Evolutionary conservation across 2,329 filamentous ascomycete species (phyloP).

Genomic region (Neopestalotiopsis sp.): DNA sequence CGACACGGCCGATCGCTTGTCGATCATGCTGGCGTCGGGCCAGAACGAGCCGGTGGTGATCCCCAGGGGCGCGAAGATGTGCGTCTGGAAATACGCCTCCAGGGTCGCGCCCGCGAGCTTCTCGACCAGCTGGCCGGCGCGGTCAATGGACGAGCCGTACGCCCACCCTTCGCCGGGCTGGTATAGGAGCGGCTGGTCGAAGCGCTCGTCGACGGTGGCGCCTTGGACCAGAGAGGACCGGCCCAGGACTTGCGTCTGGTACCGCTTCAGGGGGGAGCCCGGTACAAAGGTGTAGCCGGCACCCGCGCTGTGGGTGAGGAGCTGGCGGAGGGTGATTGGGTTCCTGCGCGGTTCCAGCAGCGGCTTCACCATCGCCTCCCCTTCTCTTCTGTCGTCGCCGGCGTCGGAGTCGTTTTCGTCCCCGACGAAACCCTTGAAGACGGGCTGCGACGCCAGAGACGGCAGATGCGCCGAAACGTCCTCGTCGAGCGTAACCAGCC

Average conservation of each 20-base stretch:
- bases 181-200: slow-evolving; percentile 44
- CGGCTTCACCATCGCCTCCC: slow-evolving; percentile 25
- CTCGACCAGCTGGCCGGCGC: slow-evolving; percentile 40
- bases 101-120: slow-evolving; percentile 32
- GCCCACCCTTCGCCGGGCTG: slow-evolving; percentile 49
- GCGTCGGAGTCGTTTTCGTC: slow-evolving; percentile 29
- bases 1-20: slow-evolving; percentile 26
- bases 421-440: slow-evolving; percentile 48
- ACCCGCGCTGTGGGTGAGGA: slow-evolving; percentile 54
- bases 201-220: slow-evolving; percentile 31
- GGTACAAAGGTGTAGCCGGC: slow-evolving; percentile 43
- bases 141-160: slow-evolving; percentile 49
- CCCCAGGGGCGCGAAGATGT: slow-evolving; percentile 28
- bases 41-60: slow-evolving; percentile 27
- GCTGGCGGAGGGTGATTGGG: slow-evolving; percentile 48
- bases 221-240: slow-evolving; percentile 16
- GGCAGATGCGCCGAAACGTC: slow-evolving; percentile 49
- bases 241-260: slow-evolving; percentile 13
- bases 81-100: slow-evolving; percentile 24
- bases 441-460: slow-evolving; percentile 45
- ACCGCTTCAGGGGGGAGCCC: slow-evolving; percentile 21
- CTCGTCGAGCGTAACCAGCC: slow-evolving; percentile 49
- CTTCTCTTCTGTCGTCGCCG: no score
- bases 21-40: slow-evolving; percentile 23
- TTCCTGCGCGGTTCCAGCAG: slow-evolving; percentile 32